Base-by-base conservation (phyloP, 768 basidiomycete species). In the Pleurotus salmoneostramineus region DNA sequence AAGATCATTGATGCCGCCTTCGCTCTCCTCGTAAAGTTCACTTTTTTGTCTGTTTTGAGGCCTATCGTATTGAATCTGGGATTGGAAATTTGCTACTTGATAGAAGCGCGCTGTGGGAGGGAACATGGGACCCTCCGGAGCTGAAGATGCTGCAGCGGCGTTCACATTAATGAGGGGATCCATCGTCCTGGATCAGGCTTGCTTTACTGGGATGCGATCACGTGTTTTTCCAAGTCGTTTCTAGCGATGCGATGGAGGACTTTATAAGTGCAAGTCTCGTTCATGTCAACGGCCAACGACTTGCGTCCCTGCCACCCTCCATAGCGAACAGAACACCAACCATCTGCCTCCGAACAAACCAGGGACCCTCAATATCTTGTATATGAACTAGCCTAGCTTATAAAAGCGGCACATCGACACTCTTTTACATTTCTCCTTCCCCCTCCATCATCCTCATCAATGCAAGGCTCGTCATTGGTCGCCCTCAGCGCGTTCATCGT, bases 401-500 rank as follows among this genome's bases (percentile, higher is more conserved):
- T 54, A 43, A 54, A 12, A 34, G 52, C 36, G 15, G n/a, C 35
- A n/a, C 21, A 15, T 31, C 36, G 14, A 12, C 37, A 42, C 17
- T 54, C 37, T 40, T 54, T 54, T 54, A 43, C n/a, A 10, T 54
- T 33, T 27, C 21, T 27, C 21, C 21, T 27, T 27, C 21, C 21
- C 37, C 34, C 36, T 17, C 14, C 44, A 45, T 11, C 44, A 54
- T 27, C 21, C 21, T 27, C 21, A 27, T 27, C 6, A 21, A 63
- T 66, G 62, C 63, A 46, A 58, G 57, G 68, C 61, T 66, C 69
- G 60, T 56, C 71, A 56, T 64, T 65, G 56, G 65, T 70, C 59
- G 75, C 68, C 54, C 65, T 72, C 37, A 69, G 67, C 42, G 67
- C 72, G 54, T 66, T 78, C 69, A 69, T 77, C 61, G 66, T 73